phyloP scores from a whole-genome alignment of 1,284 basidiomycete genomes.

The Filobasidium uniguttulatum region DNA sequence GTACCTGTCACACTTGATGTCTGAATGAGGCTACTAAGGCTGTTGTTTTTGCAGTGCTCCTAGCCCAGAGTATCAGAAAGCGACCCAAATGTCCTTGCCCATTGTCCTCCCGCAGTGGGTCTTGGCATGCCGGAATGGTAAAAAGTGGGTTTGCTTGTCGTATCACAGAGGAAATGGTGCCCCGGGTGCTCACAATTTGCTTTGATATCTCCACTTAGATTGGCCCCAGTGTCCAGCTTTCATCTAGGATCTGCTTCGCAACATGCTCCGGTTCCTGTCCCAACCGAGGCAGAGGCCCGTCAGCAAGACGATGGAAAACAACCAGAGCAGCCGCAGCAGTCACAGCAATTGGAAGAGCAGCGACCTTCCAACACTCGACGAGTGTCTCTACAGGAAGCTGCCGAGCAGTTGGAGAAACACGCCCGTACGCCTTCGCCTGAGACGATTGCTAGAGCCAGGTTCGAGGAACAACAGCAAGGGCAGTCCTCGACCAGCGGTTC shows the following conservation, averaged over 20 bases:
- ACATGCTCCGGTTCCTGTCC: conserved; percentile 37
- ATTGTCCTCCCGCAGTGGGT: conserved; percentile 84
- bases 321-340: no score
- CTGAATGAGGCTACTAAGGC: neutral
- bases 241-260: conserved; percentile 42
- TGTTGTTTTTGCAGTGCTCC: conserved; percentile 35
- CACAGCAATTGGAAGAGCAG: conserved; percentile 39
- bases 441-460: conserved; percentile 27
- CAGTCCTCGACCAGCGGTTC: neutral
- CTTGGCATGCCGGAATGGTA: conserved; percentile 64
- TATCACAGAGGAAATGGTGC: conserved; percentile 4
- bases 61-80: conserved; percentile 76
- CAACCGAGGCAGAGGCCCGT: no score
- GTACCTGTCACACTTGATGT: neutral
- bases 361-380: conserved; percentile 20
- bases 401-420: conserved; percentile 14
- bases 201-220: conserved; percentile 40
- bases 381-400: conserved; percentile 17
- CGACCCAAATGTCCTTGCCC: conserved; percentile 74
- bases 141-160: conserved; percentile 46
- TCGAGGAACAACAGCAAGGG: conserved; percentile 6
- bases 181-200: conserved; percentile 1
- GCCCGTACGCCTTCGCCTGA: conserved; percentile 30
- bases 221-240: conserved; percentile 78
- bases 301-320: no score